Evolutionary conservation across 495 filamentous ascomycete species (phyloP).

Genomic region (Penicillium paxilli): DNA sequence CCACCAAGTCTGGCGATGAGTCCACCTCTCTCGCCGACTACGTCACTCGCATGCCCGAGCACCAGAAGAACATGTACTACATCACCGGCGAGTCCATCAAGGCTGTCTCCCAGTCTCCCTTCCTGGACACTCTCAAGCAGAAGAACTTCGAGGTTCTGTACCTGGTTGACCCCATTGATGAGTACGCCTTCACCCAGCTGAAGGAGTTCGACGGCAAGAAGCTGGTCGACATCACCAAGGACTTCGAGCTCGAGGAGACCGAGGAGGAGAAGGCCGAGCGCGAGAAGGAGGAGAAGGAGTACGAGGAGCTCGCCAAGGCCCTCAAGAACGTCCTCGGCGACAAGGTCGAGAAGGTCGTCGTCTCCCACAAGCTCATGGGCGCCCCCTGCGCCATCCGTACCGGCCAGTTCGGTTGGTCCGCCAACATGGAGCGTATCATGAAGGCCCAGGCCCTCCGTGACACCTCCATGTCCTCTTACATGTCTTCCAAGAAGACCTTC

Average conservation of each 20-base stretch:
- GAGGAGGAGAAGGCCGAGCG: constrained; percentile 98
- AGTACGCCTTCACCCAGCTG: constrained; percentile 99
- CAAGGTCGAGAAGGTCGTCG: constrained; percentile 99
- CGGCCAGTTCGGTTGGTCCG: constrained; percentile 99
- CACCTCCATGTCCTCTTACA: constrained; percentile 99
- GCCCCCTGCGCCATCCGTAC: constrained; percentile 98
- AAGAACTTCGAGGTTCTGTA: constrained; percentile 99
- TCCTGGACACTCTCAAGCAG: constrained; percentile 98
- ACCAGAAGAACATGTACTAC: constrained; percentile 99
- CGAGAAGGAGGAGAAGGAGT: constrained; percentile 98
- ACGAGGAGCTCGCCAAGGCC: constrained; percentile 85
- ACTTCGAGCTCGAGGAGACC: constrained; percentile 99
- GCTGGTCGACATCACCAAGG: constrained; percentile 99
- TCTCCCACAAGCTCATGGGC: constrained; percentile 95
- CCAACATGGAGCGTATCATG: constrained; percentile 99
- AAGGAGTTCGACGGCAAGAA: constrained; percentile 99
- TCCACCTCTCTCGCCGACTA: constrained; percentile 93
- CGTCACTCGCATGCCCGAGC: constrained; percentile 96
- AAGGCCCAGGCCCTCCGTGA: constrained; percentile 99
- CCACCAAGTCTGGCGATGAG: constrained; percentile 97
- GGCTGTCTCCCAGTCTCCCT: constrained; percentile 95
- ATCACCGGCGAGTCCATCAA: constrained; percentile 99
- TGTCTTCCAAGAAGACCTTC: constrained; percentile 99
- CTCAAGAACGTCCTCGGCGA: constrained; percentile 99
- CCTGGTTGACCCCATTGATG: constrained; percentile 98